These are phyloP conservation scores for Trifolium subterraneum DNA, from an alignment of 306 rosid genomes.

Conservation along the genomic window DNA sequence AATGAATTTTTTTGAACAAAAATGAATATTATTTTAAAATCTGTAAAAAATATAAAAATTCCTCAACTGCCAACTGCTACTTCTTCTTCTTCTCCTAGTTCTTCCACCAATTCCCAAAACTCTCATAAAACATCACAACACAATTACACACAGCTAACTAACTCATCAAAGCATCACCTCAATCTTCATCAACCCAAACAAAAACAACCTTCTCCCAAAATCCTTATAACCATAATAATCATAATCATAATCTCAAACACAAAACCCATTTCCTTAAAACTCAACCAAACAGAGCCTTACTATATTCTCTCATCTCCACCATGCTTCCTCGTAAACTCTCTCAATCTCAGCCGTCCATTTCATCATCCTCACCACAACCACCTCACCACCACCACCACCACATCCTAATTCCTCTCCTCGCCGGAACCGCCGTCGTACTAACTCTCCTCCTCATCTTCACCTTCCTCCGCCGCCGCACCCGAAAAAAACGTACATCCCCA, in stretches of 20 bases:
- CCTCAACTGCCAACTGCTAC: not conserved
- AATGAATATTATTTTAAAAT: not conserved
- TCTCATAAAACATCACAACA: not conserved
- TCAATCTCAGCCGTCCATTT: constrained; percentile 46
- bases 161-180: not conserved
- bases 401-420: constrained; percentile 40
- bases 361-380: constrained; percentile 23
- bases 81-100: not conserved
- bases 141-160: not conserved
- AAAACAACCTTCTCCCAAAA: not conserved
- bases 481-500: constrained; percentile 69
- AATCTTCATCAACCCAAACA: not conserved
- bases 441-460: constrained; percentile 59
- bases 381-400: constrained; percentile 10
- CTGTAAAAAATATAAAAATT: not conserved
- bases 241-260: not conserved
- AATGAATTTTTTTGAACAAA: too few relatives aligned
- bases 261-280: not conserved
- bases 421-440: constrained; percentile 46
- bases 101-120: not conserved
- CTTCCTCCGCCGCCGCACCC: constrained; percentile 54
- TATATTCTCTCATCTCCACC: not conserved
- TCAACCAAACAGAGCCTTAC: not conserved
- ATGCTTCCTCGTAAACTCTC: constrained; percentile 66
- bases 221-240: not conserved